These are phyloP conservation scores for Daldinia concentrica DNA, from an alignment of 495 filamentous ascomycete genomes.

Conservation along the genomic window DNA sequence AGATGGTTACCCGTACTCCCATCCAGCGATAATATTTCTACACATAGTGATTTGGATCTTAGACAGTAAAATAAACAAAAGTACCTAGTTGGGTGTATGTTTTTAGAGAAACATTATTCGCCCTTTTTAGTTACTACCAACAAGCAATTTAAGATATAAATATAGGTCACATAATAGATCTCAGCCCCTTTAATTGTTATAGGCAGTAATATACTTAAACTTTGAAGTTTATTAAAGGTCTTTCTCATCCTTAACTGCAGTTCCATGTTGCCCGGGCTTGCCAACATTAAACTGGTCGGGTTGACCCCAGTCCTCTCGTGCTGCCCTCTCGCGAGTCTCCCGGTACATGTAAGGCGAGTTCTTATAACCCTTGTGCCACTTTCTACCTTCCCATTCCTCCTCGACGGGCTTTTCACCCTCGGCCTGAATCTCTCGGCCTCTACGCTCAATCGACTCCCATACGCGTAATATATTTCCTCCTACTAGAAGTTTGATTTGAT, in stretches of 20 bases:
- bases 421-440: not conserved
- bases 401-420: not conserved
- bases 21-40: not conserved
- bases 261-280: not conserved
- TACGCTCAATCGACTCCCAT: not conserved
- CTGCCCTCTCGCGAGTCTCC: conserved; percentile 21
- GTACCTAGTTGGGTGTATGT: not conserved
- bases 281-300: conserved; percentile 28
- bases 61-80: not conserved
- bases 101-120: too few relatives aligned
- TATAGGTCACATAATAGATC: not conserved
- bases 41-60: not conserved
- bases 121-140: not conserved
- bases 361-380: conserved; percentile 27
- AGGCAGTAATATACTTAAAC: not conserved
- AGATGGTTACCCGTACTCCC: too few relatives aligned
- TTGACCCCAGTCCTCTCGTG: conserved; percentile 23
- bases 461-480: not conserved
- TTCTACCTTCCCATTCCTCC: conserved; percentile 30
- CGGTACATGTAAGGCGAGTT: conserved; percentile 33
- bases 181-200: not conserved
- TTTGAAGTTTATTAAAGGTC: conserved; percentile 10
- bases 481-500: not conserved
- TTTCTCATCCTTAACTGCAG: conserved; percentile 6
- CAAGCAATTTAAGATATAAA: not conserved